A percentile compares a stretch with the other conserved stretches of the same genome.
phyloP scores from a whole-genome alignment of 352 stramenopile genomes.

The Pythium oligandrum region DNA sequence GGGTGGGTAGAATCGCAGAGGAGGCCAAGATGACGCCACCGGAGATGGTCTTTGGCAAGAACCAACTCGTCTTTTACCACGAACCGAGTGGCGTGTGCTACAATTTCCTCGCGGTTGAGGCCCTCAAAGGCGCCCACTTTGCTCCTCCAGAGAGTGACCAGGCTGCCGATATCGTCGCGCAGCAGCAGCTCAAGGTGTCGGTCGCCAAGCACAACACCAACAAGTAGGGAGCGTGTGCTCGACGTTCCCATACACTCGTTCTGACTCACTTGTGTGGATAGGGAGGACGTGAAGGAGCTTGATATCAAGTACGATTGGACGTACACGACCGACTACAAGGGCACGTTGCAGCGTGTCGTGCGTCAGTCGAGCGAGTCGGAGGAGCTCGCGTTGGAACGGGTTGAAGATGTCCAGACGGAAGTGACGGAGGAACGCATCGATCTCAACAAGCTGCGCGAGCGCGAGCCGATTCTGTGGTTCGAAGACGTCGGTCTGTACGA shows the following conservation, averaged over 20 bases:
- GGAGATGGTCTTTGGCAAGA: conserved; percentile 86
- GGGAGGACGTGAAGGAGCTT: conserved; percentile 77
- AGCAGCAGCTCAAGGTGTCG: conserved; percentile 78
- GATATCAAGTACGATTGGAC: conserved; percentile 85
- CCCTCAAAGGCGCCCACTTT: conserved; percentile 74
- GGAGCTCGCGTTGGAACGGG: conserved; percentile 15
- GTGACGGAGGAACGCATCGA: conserved; percentile 61
- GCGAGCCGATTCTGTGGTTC: conserved; percentile 81
- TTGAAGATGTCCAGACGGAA: conserved; percentile 31
- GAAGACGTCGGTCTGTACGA: conserved; percentile 78
- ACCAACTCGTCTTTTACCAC: conserved; percentile 74
- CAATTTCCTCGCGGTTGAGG: conserved; percentile 73
- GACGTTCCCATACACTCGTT: neutral
- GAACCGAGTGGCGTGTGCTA: conserved; percentile 63
- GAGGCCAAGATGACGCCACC: conserved; percentile 66
- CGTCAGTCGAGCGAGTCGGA: conserved; percentile 8
- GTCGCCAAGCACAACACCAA: conserved; percentile 77
- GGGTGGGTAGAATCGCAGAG: conserved; percentile 41
- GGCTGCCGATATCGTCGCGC: conserved; percentile 40
- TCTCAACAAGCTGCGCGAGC: conserved; percentile 73
- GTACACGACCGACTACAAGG: conserved; percentile 81
- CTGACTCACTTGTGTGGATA: conserved; percentile 11
- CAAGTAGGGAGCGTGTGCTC: conserved; percentile 30
- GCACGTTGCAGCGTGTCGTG: conserved; percentile 48
- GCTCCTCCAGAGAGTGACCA: conserved; percentile 30